Conservation (phyloP, 2,329 filamentous ascomycete species). For the Sporothrix euskadiensis region DNA sequence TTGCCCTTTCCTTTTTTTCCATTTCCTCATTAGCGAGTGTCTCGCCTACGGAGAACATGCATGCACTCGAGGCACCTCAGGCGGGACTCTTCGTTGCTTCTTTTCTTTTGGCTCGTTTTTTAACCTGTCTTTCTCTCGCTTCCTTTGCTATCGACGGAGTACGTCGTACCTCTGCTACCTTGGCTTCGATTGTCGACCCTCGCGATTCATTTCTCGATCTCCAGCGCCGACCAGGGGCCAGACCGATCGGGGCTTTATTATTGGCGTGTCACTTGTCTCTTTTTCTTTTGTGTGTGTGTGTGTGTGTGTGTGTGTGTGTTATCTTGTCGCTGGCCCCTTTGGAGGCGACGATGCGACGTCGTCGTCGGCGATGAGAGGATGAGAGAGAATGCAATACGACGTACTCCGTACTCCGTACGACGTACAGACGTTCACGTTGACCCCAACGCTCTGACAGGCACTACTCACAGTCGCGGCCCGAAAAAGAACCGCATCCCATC, state of each 20-base stretch:
- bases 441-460: background rate
- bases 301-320: no score
- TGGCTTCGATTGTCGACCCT: background rate
- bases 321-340: no score
- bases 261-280: constrained; percentile 11
- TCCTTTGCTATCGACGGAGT: background rate
- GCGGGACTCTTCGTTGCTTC: background rate
- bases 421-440: no score
- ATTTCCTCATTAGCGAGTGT: background rate
- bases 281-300: background rate
- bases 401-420: no score
- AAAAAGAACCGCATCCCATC: background rate
- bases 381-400: background rate
- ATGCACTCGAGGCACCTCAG: background rate
- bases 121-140: background rate
- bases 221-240: constrained; percentile 7
- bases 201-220: background rate
- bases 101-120: background rate
- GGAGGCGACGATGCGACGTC: background rate
- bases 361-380: background rate
- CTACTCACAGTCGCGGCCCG: background rate
- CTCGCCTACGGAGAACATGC: background rate
- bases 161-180: background rate
- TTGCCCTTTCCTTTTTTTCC: background rate
- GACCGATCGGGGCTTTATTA: background rate